These are phyloP conservation scores for Eurotiales sp. DNA, from an alignment of 2,329 filamentous ascomycete genomes.

Conservation along the genomic window DNA sequence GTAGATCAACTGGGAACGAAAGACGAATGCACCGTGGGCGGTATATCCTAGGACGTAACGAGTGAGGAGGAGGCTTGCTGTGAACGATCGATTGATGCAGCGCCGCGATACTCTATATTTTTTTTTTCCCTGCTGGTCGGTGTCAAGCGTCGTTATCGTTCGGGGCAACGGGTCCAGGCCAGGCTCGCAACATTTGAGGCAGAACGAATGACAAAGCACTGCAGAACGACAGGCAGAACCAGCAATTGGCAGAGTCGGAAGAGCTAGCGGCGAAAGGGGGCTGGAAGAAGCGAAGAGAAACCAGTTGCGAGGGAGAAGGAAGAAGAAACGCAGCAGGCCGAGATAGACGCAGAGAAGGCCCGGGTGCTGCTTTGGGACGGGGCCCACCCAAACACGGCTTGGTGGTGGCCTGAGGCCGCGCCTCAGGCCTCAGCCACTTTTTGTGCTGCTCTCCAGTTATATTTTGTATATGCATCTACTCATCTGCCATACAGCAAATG, in stretches of 20 bases:
- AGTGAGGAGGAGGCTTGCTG: neutral
- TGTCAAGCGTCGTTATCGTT: neutral
- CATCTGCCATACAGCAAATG: too few species aligned
- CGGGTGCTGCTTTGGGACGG: neutral
- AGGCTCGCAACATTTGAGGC: neutral
- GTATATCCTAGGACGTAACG: neutral
- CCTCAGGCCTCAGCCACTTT: too few species aligned
- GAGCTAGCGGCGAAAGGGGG: too few species aligned
- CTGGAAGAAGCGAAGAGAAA: neutral
- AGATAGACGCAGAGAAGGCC: neutral
- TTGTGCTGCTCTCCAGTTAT: too few species aligned
- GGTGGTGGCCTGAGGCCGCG: too few species aligned
- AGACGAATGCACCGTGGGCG: neutral
- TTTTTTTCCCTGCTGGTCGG: neutral
- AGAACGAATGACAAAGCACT: neutral
- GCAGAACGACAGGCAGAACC: too few species aligned
- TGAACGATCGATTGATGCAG: neutral
- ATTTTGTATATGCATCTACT: too few species aligned
- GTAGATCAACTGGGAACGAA: neutral
- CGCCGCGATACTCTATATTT: neutral
- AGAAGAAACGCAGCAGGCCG: neutral
- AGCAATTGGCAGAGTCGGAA: neutral
- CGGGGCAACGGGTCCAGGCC: neutral
- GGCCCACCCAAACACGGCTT: too few species aligned
- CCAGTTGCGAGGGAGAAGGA: neutral